A percentile compares a stretch with the other conserved stretches of the same genome.
These are phyloP conservation scores for Saturnispora ahearnii DNA, from an alignment of 805 yeast genomes.

Conservation along the genomic window DNA sequence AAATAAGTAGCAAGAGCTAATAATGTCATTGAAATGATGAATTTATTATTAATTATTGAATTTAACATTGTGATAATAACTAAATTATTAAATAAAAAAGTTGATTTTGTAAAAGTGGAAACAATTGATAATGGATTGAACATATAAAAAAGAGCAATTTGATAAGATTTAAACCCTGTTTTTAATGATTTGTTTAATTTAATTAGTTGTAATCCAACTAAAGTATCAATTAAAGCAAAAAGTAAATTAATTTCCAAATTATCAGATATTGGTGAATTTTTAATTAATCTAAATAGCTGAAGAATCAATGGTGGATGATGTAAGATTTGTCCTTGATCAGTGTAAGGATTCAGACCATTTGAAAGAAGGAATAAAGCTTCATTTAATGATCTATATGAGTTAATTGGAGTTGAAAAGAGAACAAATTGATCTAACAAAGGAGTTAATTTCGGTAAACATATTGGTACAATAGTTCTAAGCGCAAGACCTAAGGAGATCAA, in stretches of 20 bases:
- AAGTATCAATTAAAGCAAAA: conserved; percentile 52
- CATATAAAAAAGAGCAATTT: conserved; percentile 44
- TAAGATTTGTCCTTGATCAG: conserved; percentile 63
- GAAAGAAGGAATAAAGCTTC: conserved; percentile 60
- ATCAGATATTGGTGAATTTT: conserved; percentile 16
- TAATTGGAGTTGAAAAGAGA: conserved; percentile 63
- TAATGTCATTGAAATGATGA: conserved; percentile 37
- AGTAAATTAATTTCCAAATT: conserved; percentile 28
- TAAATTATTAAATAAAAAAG: conserved; percentile 53
- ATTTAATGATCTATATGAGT: conserved; percentile 52
- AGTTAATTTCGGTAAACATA: conserved; percentile 24
- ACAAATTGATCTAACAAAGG: conserved; percentile 39
- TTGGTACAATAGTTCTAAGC: conserved; percentile 23
- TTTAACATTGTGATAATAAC: conserved; percentile 40
- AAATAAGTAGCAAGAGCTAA: conserved; percentile 60
- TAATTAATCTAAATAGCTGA: conserved; percentile 35
- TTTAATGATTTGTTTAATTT: conserved; percentile 35
- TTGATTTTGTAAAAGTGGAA: conserved; percentile 60
- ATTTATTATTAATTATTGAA: conserved; percentile 34
- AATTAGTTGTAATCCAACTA: conserved; percentile 47
- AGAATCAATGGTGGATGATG: conserved; percentile 79
- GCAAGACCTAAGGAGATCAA: conserved; percentile 20
- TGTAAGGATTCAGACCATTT: conserved; percentile 53
- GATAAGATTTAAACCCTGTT: conserved; percentile 13
- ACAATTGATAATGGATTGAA: conserved; percentile 75